Conservation (phyloP, 805 yeast genomes). For the Ogataea dorogensis region DNA sequence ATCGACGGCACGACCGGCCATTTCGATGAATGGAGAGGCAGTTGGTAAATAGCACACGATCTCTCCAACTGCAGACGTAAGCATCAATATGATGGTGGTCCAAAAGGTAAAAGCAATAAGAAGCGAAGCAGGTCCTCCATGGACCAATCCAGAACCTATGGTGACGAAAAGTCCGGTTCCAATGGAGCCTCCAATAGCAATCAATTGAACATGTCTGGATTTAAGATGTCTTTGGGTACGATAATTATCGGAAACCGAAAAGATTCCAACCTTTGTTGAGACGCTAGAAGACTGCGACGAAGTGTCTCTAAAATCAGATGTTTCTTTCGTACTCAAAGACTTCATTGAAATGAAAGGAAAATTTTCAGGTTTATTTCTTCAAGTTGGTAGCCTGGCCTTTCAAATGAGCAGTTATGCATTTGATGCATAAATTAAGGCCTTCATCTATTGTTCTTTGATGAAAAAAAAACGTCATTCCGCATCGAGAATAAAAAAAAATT, state of each 20-base stretch:
- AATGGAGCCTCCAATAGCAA: conserved; percentile 42
- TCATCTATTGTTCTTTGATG: neutral
- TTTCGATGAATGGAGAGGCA: conserved; percentile 37
- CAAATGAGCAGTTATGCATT: neutral
- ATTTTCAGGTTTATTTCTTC: neutral
- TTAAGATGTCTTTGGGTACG: conserved; percentile 33
- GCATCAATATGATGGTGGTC: conserved; percentile 33
- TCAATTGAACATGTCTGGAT: conserved; percentile 38
- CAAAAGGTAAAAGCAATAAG: conserved; percentile 35
- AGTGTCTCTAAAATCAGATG: conserved; percentile 3
- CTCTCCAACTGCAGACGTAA: conserved; percentile 37
- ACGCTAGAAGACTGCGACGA: conserved; percentile 9
- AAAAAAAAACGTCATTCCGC: conserved; percentile 5
- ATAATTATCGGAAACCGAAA: conserved; percentile 11
- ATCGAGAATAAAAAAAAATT: neutral
- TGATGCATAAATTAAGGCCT: conserved; percentile 1
- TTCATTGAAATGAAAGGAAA: conserved; percentile 2
- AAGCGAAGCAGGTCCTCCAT: conserved; percentile 38
- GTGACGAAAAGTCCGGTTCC: conserved; percentile 41
- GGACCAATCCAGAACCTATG: conserved; percentile 35
- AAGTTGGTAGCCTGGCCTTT: neutral
- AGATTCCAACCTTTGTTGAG: conserved; percentile 12
- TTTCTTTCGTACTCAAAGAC: conserved; percentile 1
- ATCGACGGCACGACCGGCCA: conserved; percentile 40
- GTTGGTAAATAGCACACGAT: conserved; percentile 39